Percentiles rank a stretch among this genome's conserved stretches.
Evolutionary conservation across 2,329 filamentous ascomycete genomes (phyloP).

Genomic region (Colletotrichum sp.): DNA sequence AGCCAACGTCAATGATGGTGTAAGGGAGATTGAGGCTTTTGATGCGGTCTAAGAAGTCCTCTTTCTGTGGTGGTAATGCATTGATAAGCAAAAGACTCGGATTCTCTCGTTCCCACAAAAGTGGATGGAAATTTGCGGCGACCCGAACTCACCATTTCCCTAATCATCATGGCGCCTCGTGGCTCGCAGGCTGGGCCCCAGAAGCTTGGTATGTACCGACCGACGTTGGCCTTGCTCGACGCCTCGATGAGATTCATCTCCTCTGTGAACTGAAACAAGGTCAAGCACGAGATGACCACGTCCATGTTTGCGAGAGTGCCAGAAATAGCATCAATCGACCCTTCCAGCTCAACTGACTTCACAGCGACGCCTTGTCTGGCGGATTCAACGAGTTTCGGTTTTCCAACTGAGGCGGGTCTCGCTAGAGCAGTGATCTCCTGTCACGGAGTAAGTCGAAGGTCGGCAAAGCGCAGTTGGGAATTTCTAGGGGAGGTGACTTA

Average conservation of each 20-base stretch:
- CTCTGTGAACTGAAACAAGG: background rate
- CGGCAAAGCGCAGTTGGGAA: accelerated
- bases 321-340: accelerated
- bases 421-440: background rate
- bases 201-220: background rate
- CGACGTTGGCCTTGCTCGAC: background rate
- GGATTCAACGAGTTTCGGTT: background rate
- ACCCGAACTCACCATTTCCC: background rate
- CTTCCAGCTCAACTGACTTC: background rate
- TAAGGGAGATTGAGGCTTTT: background rate
- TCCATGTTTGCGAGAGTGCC: background rate
- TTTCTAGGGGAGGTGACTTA: background rate
- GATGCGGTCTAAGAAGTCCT: background rate
- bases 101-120: background rate
- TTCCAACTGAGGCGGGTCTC: background rate
- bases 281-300: background rate
- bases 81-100: background rate
- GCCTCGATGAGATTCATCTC: background rate
- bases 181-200: background rate
- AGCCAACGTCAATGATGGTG: background rate
- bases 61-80: background rate
- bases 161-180: background rate
- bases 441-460: accelerated
- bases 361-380: background rate
- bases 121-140: background rate